phyloP scores from a whole-genome alignment of 495 filamentous ascomycete genomes.

The Oleoguttula mirabilis region DNA sequence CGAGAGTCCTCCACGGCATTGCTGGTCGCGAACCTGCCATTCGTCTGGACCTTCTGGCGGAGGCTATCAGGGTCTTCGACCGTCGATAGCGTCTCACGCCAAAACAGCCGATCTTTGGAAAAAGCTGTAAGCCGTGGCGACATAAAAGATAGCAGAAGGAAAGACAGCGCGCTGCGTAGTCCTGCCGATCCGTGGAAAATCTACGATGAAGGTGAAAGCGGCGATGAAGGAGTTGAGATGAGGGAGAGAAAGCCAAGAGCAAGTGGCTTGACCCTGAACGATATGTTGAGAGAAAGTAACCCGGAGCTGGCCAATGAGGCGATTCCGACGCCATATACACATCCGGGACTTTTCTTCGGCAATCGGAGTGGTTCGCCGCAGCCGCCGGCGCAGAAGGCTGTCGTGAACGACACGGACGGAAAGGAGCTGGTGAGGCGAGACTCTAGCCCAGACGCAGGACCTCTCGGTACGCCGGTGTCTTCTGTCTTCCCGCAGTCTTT shows the following conservation, averaged over 20 bases:
- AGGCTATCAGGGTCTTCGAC: neutral
- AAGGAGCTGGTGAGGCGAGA: conserved; percentile 5
- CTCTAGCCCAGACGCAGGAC: neutral
- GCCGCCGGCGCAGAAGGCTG: neutral
- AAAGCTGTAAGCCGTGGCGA: conserved; percentile 2
- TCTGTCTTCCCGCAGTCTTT: neutral
- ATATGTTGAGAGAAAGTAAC: conserved; percentile 5
- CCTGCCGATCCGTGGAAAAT: no score
- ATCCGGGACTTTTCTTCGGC: conserved; percentile 6
- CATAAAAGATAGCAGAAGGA: neutral
- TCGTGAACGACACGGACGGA: neutral
- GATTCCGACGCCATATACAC: conserved; percentile 4
- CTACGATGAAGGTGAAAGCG: no score
- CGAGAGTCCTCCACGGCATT: conserved; percentile 53
- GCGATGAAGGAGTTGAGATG: no score
- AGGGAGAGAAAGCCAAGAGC: no score
- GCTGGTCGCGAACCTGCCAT: conserved; percentile 52
- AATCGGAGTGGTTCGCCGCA: neutral
- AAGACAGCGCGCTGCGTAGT: no score
- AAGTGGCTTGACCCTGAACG: conserved; percentile 5
- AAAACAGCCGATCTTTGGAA: neutral
- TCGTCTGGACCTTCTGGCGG: conserved; percentile 41
- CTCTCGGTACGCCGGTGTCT: conserved; percentile 20
- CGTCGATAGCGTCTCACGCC: conserved; percentile 1
- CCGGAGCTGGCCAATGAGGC: neutral